These are phyloP conservation scores for Botrytis medusae DNA, from an alignment of 2,329 filamentous ascomycete species.

Conservation along the genomic window DNA sequence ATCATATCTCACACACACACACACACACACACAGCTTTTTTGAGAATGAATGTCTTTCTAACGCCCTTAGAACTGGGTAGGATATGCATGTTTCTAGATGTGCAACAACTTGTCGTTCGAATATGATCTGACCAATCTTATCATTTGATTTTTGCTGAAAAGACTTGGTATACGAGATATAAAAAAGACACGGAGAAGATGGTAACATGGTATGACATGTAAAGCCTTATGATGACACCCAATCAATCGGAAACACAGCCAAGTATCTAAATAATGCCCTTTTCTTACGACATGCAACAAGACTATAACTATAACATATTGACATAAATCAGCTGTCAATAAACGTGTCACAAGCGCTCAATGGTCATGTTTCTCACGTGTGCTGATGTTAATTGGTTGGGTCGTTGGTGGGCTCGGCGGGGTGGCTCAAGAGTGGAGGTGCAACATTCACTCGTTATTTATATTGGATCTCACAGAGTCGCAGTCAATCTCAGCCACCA, in stretches of 20 bases:
- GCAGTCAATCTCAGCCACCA: conserved; percentile 14
- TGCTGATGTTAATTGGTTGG: neutral
- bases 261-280: neutral
- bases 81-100: neutral
- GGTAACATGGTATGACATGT: neutral
- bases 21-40: no score
- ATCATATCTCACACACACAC: neutral
- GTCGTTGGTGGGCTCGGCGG: neutral
- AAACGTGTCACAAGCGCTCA: neutral
- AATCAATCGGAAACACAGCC: neutral
- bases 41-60: no score
- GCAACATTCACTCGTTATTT: neutral
- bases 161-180: neutral
- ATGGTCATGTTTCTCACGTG: conserved; percentile 3
- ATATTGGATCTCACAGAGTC: neutral
- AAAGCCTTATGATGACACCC: no score
- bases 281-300: conserved; percentile 7
- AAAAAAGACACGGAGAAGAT: neutral
- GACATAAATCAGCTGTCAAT: neutral
- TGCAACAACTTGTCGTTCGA: neutral
- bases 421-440: neutral
- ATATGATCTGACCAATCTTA: neutral
- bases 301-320: neutral
- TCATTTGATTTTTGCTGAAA: neutral
- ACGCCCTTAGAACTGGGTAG: neutral